Conservation (phyloP, 352 stramenopile genomes). For the Phytophthora pluvialis region DNA sequence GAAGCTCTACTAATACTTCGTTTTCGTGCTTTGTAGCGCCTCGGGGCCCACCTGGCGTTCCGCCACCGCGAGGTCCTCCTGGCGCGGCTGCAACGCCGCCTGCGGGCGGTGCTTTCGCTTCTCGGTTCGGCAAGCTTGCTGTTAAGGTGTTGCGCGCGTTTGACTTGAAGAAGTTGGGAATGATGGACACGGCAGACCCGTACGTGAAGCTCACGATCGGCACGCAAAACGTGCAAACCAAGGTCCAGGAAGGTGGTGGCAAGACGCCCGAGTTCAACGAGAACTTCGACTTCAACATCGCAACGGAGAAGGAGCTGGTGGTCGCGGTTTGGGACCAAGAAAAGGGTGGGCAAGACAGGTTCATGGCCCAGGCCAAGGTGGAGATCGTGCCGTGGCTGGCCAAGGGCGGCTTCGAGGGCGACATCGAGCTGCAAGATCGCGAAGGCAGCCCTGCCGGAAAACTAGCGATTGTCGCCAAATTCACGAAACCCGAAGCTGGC, state of each 20-base stretch:
- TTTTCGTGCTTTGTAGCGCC: conserved; percentile 21
- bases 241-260: conserved; percentile 89
- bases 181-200: conserved; percentile 94
- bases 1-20: conserved; percentile 3
- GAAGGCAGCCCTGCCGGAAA: conserved; percentile 79
- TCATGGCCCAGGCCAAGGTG: conserved; percentile 92
- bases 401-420: conserved; percentile 92
- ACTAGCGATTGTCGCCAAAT: conserved; percentile 89
- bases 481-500: conserved; percentile 65
- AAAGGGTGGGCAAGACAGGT: conserved; percentile 87
- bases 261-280: conserved; percentile 96
- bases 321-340: conserved; percentile 94
- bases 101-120: conserved; percentile 56
- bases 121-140: conserved; percentile 92
- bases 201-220: conserved; percentile 94
- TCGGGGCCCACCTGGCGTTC: conserved; percentile 40
- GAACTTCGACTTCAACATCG: conserved; percentile 95
- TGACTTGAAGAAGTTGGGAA: conserved; percentile 93
- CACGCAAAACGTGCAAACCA: conserved; percentile 77
- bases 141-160: conserved; percentile 92
- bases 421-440: conserved; percentile 90
- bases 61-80: conserved; percentile 33
- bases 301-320: conserved; percentile 93
- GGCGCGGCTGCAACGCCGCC: conserved; percentile 35
- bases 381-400: conserved; percentile 94